Base-by-base conservation (phyloP, 192 early-diverging fungal genomes). In the Chytriomyces confervae region DNA sequence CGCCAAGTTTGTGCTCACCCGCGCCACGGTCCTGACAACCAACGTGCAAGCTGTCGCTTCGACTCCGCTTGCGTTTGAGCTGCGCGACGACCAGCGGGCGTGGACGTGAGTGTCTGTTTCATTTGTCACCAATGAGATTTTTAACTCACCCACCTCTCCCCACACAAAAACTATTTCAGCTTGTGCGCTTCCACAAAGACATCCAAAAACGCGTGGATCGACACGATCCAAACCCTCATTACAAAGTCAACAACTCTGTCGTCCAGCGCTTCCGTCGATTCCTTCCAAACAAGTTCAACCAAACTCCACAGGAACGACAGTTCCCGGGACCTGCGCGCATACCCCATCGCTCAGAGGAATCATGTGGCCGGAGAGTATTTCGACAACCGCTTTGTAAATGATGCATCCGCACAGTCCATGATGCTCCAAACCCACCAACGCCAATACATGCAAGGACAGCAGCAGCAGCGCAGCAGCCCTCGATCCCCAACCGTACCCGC, bases 81-180 rank as follows among this genome's bases (percentile, higher is more conserved):
- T 67, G 16, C 43, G 66, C 5, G 45, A 47, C 45, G 10, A 47
- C 3, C 36, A 36, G 0, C 36, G 36, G 5, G 11, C 13, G 44
- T 67, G 66, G 66, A 67, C 49, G 66, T 67, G 44, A 45, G 66
- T 67, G 10, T 47, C 62, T 9, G n/a, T 67, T 64, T 64, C 10
- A 11, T 64, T 64, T 18, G 2, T 18, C 20, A 24, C 10, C 18
- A 60, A 60, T 20, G 57, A 36, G 36, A 36, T 4, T 60, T 16
- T n/a, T 27, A 27, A 27, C 24, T 1, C 29, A 0, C 29, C 36
- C 18, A n/a, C 20, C 20, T 16, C 18, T 57, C 20, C 53, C 48
- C 66, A 47, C 43, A 18, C 24, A 36, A 36, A 36, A 36, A 36
- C 36, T 0, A 36, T 3, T n/a, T 67, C 66, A 67, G 66, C 10